Conservation (phyloP, 2,329 filamentous ascomycete species). For the Penicillium hesseltinei region DNA sequence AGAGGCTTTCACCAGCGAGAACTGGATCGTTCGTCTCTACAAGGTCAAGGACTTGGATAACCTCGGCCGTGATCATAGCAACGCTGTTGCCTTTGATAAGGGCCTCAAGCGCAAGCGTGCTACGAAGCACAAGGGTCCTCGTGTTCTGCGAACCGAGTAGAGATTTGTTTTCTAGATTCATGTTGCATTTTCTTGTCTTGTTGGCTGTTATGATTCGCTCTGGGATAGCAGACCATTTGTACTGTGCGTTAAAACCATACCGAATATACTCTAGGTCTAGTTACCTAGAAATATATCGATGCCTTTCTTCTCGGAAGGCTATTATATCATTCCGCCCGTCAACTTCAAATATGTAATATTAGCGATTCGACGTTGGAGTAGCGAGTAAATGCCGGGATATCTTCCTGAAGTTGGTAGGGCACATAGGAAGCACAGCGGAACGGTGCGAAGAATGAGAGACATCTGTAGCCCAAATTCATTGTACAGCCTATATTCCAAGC, state of each 20-base stretch:
- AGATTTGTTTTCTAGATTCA: slow-evolving; percentile 10
- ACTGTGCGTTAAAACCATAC: slow-evolving; percentile 8
- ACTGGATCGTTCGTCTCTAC: slow-evolving; percentile 99
- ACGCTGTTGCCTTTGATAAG: slow-evolving; percentile 54
- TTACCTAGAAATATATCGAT: slow-evolving; percentile 6
- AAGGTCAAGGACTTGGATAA: slow-evolving; percentile 99
- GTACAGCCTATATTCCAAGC: slow-evolving; percentile 11
- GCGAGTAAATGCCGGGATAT: not conserved
- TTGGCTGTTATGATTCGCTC: slow-evolving; percentile 13
- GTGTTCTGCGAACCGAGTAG: slow-evolving; percentile 47
- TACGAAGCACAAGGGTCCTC: slow-evolving; percentile 44
- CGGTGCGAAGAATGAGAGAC: slow-evolving; percentile 6
- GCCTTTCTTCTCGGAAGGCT: not conserved
- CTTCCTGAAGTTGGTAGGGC: not conserved
- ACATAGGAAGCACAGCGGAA: not conserved
- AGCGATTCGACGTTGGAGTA: not conserved
- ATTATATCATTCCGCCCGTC: not conserved
- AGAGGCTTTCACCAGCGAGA: slow-evolving; percentile 97
- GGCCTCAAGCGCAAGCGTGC: slow-evolving; percentile 54
- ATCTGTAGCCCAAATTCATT: slow-evolving; percentile 12
- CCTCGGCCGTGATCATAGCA: slow-evolving; percentile 81
- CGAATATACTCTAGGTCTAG: slow-evolving; percentile 12
- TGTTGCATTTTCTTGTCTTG: slow-evolving; percentile 9
- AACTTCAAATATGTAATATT: not conserved
- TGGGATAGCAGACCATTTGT: slow-evolving; percentile 10